Evolutionary conservation across 352 stramenopile species (phyloP), one percentile per base, ranked within the genome.

Genomic region (Phytophthora citrophthora): DNA sequence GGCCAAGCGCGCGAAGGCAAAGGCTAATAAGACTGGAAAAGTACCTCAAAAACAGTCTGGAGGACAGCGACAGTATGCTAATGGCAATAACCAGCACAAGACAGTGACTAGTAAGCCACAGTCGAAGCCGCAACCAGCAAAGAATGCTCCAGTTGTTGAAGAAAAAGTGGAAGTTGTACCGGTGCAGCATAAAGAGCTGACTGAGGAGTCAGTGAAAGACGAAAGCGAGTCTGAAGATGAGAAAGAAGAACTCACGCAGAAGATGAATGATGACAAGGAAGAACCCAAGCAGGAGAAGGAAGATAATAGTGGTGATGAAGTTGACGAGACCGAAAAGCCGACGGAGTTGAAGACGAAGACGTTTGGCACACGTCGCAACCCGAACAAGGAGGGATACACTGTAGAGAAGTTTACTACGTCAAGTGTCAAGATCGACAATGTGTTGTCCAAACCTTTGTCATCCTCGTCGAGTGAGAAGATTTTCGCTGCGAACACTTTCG

Each of bases 401-500:
- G 76, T 81, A 4, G 73, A 90, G 45, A 79, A 68, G 38, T 91
- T 90, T 46, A 78, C 75, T 9, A 68, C 77, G 43, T 44, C 89
- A 48, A 68, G 73, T 29, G 56, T 86, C 15, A 77, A 71, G 49
- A 82, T 93, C 40, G 79, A 89, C 41, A 83, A 77, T 23, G 83
- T 90, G 26, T 65, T 94, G 32, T 86, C 89, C 16, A 82, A 88
- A 41, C 88, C 88, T 13, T 74, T 93, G 20, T 77, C 71, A 50
- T 94, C 86, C n/a, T 79, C 70, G 18, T 75, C 79, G 1, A 94
- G 86, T 61, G 83, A 92, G 26, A 91, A 93, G 68, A 95, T 95
- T 57, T 95, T 95, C 29, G 76, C 83, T 43, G 73, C 75, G 0
- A 71, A 83, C 31, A 93, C 86, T 29, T 95, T 95, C 32, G 83